Percentiles rank a stretch among this genome's conserved stretches.
phyloP scores from a whole-genome alignment of 768 basidiomycete species.

The Candolleomyces efflorescens region DNA sequence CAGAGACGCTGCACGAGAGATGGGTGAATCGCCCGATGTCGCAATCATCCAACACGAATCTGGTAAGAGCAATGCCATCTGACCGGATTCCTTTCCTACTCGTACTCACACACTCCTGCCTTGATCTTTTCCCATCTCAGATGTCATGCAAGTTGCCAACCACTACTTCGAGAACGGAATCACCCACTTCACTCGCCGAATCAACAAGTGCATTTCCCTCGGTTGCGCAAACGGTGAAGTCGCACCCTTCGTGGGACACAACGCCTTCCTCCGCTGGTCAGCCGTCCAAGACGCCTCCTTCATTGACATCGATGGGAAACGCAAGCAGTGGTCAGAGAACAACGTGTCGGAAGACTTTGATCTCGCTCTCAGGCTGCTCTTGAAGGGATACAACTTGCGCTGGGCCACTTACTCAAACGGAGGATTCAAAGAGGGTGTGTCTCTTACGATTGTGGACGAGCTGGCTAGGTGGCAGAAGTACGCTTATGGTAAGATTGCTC shows the following conservation, averaged over 20 bases:
- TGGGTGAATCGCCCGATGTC: slow-evolving; percentile 71
- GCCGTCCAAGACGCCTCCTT: slow-evolving; percentile 84
- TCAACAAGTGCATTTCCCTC: slow-evolving; percentile 78
- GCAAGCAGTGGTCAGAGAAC: slow-evolving; percentile 70
- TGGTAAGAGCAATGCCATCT: slow-evolving; percentile 32
- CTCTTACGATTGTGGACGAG: slow-evolving; percentile 83
- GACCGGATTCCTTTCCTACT: too few relatives aligned
- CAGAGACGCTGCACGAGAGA: slow-evolving; percentile 83
- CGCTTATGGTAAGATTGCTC: slow-evolving; percentile 38
- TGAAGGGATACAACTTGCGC: slow-evolving; percentile 67
- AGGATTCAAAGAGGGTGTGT: slow-evolving; percentile 88
- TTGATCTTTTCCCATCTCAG: too few relatives aligned
- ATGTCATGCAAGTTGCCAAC: slow-evolving; percentile 85
- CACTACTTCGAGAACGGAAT: slow-evolving; percentile 92
- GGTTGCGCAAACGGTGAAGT: slow-evolving; percentile 79
- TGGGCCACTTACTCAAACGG: slow-evolving; percentile 85
- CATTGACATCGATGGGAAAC: slow-evolving; percentile 56
- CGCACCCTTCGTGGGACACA: slow-evolving; percentile 81
- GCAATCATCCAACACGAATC: slow-evolving; percentile 91
- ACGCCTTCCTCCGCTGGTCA: slow-evolving; percentile 84
- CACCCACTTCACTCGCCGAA: slow-evolving; percentile 85
- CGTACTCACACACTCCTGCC: too few relatives aligned
- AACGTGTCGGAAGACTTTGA: slow-evolving; percentile 85
- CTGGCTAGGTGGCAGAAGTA: slow-evolving; percentile 88
- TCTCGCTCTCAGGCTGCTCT: slow-evolving; percentile 64